A percentile compares a stretch with the other conserved stretches of the same genome.
Conservation (phyloP, 2,329 filamentous ascomycete genomes). For the Lasiodiplodia gonubiensis region DNA sequence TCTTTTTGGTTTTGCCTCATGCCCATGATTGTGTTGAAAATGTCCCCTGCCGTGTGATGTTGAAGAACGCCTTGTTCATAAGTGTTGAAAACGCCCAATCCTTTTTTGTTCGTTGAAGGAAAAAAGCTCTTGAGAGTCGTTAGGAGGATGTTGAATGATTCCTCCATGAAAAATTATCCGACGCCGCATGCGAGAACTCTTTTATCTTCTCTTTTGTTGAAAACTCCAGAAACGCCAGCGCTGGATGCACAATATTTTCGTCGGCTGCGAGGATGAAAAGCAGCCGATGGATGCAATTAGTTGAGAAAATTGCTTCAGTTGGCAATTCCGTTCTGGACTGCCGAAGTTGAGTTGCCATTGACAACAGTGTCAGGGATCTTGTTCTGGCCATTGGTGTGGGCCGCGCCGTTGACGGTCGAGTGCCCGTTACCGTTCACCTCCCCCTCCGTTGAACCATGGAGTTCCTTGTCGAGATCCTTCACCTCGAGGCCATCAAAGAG, state of each 20-base stretch:
- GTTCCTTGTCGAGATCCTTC: slow-evolving; percentile 63
- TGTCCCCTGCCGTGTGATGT: background rate
- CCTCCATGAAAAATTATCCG: background rate
- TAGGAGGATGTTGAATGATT: slow-evolving; percentile 16
- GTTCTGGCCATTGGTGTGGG: slow-evolving; percentile 9
- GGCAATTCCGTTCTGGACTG: slow-evolving; percentile 22
- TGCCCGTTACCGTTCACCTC: slow-evolving; percentile 10
- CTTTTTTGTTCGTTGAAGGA: slow-evolving; percentile 15
- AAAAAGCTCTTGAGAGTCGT: background rate
- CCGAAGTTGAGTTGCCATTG: slow-evolving; percentile 23
- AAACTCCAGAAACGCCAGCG: slow-evolving; percentile 28
- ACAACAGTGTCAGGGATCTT: slow-evolving; percentile 18
- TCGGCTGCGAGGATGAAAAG: slow-evolving; percentile 18
- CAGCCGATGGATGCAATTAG: slow-evolving; percentile 12
- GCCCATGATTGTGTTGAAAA: slow-evolving; percentile 16
- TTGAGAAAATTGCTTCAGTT: slow-evolving; percentile 7
- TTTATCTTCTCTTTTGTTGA: slow-evolving; percentile 26
- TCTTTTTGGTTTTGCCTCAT: background rate
- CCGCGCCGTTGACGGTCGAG: background rate
- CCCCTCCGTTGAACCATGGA: background rate
- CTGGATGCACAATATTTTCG: slow-evolving; percentile 23
- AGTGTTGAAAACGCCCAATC: slow-evolving; percentile 16
- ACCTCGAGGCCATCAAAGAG: slow-evolving; percentile 80
- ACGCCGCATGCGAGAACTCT: slow-evolving; percentile 18
- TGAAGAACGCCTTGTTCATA: slow-evolving; percentile 10